phyloP scores from a whole-genome alignment of 192 early-diverging fungal genomes.

The Coemansia sp. region DNA sequence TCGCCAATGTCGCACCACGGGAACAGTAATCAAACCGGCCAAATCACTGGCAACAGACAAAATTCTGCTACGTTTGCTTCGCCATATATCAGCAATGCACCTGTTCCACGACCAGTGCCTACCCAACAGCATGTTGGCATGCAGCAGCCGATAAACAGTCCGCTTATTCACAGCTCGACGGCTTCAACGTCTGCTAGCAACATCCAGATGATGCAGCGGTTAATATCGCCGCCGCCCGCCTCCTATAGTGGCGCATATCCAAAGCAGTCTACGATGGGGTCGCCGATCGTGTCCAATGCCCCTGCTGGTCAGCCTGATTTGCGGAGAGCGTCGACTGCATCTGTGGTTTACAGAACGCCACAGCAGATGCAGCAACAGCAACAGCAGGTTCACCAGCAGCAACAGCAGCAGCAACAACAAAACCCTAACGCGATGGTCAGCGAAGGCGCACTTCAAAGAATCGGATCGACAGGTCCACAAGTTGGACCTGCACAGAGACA shows the following conservation, averaged over 20 bases:
- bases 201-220: slow-evolving; percentile 26
- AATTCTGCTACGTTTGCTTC: slow-evolving; percentile 24
- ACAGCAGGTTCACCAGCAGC: slow-evolving; percentile 14
- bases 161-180: slow-evolving; percentile 4
- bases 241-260: slow-evolving; percentile 6
- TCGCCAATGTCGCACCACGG: slow-evolving; percentile 5
- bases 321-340: slow-evolving; percentile 12
- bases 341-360: slow-evolving; percentile 9
- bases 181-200: background rate
- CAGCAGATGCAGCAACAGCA: slow-evolving; percentile 13
- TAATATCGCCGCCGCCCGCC: slow-evolving; percentile 36
- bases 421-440: background rate
- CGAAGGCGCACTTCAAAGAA: background rate
- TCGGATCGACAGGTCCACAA: slow-evolving; percentile 1
- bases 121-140: slow-evolving; percentile 21
- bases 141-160: slow-evolving; percentile 4
- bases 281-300: slow-evolving; percentile 30
- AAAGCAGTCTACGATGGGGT: slow-evolving; percentile 9
- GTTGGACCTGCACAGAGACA: slow-evolving; percentile 1
- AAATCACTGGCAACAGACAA: background rate
- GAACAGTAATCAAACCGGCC: background rate
- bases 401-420: too few species aligned
- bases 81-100: slow-evolving; percentile 16
- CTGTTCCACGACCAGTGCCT: slow-evolving; percentile 29
- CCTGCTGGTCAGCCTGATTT: slow-evolving; percentile 9